Conservation (phyloP, 2,329 filamentous ascomycete species). For the Ophiostoma novo-ulmi region DNA sequence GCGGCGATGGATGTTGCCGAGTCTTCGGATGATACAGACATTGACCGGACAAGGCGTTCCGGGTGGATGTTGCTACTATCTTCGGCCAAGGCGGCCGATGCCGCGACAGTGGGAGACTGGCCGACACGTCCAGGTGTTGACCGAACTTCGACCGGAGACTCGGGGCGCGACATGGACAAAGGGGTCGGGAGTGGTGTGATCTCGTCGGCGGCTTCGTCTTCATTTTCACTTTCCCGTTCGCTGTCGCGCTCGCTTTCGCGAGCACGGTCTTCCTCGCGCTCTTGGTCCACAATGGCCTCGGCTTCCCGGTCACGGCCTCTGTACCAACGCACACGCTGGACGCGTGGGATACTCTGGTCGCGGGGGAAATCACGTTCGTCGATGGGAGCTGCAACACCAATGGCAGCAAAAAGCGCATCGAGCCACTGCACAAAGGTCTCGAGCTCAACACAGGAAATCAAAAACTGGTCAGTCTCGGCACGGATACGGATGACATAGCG, state of each 20-base stretch:
- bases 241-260: slow-evolving; percentile 18
- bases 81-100: slow-evolving; percentile 17
- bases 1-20: slow-evolving; percentile 7
- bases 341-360: slow-evolving; percentile 57
- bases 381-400: slow-evolving; percentile 64
- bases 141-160: slow-evolving; percentile 3
- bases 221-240: slow-evolving; percentile 15
- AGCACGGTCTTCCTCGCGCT: slow-evolving; percentile 18
- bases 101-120: slow-evolving; percentile 18
- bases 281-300: slow-evolving; percentile 26
- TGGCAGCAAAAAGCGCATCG: slow-evolving; percentile 64
- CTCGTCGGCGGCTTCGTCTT: slow-evolving; percentile 12
- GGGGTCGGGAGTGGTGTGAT: slow-evolving; percentile 17
- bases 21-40: background rate
- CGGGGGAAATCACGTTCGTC: slow-evolving; percentile 63
- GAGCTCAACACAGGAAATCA: slow-evolving; percentile 61
- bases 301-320: slow-evolving; percentile 36
- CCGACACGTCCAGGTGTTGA: slow-evolving; percentile 7
- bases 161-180: slow-evolving; percentile 10
- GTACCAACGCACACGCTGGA: slow-evolving; percentile 49
- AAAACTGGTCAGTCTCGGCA: slow-evolving; percentile 67
- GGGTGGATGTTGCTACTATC: background rate
- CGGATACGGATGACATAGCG: slow-evolving; percentile 66
- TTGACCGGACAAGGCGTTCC: background rate
- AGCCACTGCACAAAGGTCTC: slow-evolving; percentile 64